Base-by-base conservation (phyloP, 2,329 filamentous ascomycete species). In the Tolypocladium ovalisporum region DNA sequence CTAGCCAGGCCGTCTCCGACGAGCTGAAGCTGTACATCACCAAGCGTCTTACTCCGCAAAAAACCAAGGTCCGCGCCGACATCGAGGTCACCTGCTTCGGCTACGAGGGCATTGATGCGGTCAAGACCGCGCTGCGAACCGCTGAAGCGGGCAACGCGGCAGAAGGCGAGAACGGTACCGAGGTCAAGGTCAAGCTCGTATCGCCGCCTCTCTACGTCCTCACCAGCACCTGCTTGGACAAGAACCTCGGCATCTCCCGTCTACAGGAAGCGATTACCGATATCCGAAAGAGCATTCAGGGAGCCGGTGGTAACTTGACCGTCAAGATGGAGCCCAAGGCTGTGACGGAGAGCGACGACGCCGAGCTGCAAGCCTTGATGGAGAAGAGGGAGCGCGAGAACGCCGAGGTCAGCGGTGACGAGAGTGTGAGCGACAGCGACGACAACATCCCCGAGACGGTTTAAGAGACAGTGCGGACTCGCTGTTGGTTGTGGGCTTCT, bases 281-380 rank as follows among this genome's bases (percentile, higher is more conserved):
- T 66, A 92, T 99, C 67, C 83, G 88, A 66, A 82, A 78, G 68
- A 91, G 82, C 73, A 99, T 99, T 70, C 84, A 86, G 70, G 79
- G 75, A 52, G 83, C 88, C 1, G 89, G 89, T 56, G 94, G 94
- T 60, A 85, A 84, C 69, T 88, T 93, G 69, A 82, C 87, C 49
- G 88, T 97, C 66, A 96, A 95, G 85, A 99, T 99, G 94, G 92
- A 94, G 68, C 94, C 94, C 65, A 97, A 97, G 85, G 94, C 95
- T 5, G 94, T 99, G 61, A 99, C 94, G 1, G 95, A 97, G 81
- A 95, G 91, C 73, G 95, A 99, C 68, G 94, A 99, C 70, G 94
- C 93, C 32, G 92, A 97, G 75, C 80, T 99, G 63, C 91, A 97
- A 74, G 94, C 93, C 55, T 83, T 99, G 63, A 99, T 99, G 94